Evolutionary conservation across 2,329 filamentous ascomycete species (phyloP).

Genomic region (Colletotrichum echinochloae): DNA sequence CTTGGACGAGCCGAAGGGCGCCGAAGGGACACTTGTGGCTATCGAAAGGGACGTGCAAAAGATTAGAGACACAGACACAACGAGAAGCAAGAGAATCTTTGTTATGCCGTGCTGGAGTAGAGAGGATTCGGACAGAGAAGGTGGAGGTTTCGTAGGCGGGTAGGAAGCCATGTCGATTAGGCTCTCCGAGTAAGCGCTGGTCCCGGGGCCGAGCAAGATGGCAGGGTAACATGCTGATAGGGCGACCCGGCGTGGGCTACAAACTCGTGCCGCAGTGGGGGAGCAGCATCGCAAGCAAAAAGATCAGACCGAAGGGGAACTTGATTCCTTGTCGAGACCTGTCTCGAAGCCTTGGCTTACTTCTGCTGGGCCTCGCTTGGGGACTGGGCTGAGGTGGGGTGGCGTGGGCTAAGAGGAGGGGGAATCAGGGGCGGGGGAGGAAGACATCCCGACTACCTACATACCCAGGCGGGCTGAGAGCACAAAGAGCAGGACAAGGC

Average conservation of each 20-base stretch:
- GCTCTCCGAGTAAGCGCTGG: constrained; percentile 20
- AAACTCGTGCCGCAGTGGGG: neutral
- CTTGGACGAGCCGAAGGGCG: neutral
- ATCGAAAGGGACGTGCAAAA: neutral
- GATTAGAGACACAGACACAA: neutral
- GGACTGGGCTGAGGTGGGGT: neutral
- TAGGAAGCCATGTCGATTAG: constrained; percentile 12
- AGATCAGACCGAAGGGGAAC: constrained; percentile 23
- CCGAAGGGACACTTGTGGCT: neutral
- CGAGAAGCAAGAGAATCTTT: neutral
- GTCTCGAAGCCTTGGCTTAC: constrained; percentile 26
- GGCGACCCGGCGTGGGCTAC: constrained; percentile 3
- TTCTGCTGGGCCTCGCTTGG: constrained; percentile 4
- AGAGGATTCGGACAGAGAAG: neutral
- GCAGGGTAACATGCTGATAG: constrained; percentile 15
- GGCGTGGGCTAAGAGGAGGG: neutral
- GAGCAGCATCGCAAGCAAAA: constrained; percentile 7
- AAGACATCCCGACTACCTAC: neutral
- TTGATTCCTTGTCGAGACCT: constrained; percentile 6
- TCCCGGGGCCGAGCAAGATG: neutral
- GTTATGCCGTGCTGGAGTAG: neutral
- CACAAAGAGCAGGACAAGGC: neutral
- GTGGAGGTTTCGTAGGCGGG: neutral
- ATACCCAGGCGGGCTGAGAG: no score
- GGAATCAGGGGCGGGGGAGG: neutral